A percentile compares a stretch with the other conserved stretches of the same genome.
Conservation (phyloP, 768 basidiomycete genomes). For the Crepidotus variabilis region DNA sequence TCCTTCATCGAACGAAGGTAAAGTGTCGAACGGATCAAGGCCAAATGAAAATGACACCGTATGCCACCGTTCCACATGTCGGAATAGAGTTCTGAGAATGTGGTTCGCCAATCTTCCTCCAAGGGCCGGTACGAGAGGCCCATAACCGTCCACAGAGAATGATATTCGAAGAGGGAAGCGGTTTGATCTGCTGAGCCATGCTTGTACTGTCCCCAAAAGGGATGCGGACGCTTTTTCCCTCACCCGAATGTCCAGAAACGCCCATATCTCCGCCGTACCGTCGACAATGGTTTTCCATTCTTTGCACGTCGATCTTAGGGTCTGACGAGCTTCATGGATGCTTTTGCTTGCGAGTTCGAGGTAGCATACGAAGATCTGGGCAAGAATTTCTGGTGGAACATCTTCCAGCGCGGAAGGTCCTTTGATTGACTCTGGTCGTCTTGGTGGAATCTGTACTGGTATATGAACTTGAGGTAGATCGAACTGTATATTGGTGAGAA, state of each 20-base stretch:
- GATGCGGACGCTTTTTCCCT: not conserved
- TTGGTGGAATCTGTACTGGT: too few relatives aligned
- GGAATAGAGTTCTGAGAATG: slow-evolving; percentile 1
- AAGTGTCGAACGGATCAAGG: not conserved
- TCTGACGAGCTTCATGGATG: not conserved
- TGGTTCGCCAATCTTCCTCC: not conserved
- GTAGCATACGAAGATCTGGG: slow-evolving; percentile 1
- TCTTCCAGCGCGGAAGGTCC: not conserved
- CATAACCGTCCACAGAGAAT: slow-evolving; percentile 1
- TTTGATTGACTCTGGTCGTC: not conserved
- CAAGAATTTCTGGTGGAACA: not conserved
- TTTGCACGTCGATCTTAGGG: slow-evolving; percentile 5
- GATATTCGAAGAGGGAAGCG: slow-evolving; percentile 3
- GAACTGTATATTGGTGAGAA: too few relatives aligned
- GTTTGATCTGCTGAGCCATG: slow-evolving; percentile 3
- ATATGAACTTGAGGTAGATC: too few relatives aligned
- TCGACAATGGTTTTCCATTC: slow-evolving; percentile 5
- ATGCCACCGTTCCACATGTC: slow-evolving; percentile 4
- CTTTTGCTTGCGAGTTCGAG: not conserved
- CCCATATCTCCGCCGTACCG: slow-evolving; percentile 5
- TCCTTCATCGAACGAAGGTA: not conserved
- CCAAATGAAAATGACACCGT: slow-evolving; percentile 1
- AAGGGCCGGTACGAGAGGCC: not conserved
- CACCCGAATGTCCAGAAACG: slow-evolving; percentile 1
- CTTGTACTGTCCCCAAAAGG: not conserved